These are phyloP conservation scores for Psilocybe cubensis DNA, from an alignment of 768 basidiomycete genomes.

Conservation along the genomic window DNA sequence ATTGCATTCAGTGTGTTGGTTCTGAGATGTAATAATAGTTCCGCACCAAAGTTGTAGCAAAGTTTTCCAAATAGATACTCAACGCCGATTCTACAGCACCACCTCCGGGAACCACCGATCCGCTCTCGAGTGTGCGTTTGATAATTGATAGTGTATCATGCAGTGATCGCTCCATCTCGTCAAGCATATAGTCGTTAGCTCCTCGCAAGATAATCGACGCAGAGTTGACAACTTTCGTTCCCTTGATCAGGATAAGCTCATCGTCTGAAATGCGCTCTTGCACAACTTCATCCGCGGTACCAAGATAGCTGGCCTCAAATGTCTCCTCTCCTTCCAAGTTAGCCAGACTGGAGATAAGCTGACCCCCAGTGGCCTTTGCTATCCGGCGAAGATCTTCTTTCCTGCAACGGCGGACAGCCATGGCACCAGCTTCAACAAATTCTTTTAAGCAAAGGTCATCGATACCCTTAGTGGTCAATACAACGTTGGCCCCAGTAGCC, in stretches of 20 bases:
- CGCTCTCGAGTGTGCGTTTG: conserved; percentile 97
- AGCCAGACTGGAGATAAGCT: conserved; percentile 88
- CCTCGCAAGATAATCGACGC: conserved; percentile 93
- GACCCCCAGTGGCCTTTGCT: conserved; percentile 96
- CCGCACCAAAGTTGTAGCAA: conserved; percentile 94
- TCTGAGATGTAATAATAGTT: not conserved
- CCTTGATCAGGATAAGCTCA: conserved; percentile 96
- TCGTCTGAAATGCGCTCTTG: conserved; percentile 99
- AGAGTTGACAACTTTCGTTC: conserved; percentile 94
- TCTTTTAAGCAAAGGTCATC: conserved; percentile 98
- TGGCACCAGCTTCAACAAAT: conserved; percentile 98
- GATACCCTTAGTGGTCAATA: conserved; percentile 97
- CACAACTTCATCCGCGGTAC: conserved; percentile 93
- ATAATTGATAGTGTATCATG: conserved; percentile 95
- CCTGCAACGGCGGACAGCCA: conserved; percentile 96
- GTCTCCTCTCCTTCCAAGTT: conserved; percentile 98
- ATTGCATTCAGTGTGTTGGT: conserved; percentile 12
- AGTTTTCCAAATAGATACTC: conserved; percentile 98
- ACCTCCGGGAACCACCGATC: conserved; percentile 93
- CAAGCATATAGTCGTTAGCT: conserved; percentile 98
- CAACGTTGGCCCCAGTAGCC: conserved; percentile 94
- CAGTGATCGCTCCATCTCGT: conserved; percentile 98
- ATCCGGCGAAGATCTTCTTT: conserved; percentile 98
- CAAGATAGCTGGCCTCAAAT: conserved; percentile 89
- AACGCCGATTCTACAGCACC: conserved; percentile 97